Evolutionary conservation across 441 rosid species (phyloP).

Genomic region (Corymbia citriodora): DNA sequence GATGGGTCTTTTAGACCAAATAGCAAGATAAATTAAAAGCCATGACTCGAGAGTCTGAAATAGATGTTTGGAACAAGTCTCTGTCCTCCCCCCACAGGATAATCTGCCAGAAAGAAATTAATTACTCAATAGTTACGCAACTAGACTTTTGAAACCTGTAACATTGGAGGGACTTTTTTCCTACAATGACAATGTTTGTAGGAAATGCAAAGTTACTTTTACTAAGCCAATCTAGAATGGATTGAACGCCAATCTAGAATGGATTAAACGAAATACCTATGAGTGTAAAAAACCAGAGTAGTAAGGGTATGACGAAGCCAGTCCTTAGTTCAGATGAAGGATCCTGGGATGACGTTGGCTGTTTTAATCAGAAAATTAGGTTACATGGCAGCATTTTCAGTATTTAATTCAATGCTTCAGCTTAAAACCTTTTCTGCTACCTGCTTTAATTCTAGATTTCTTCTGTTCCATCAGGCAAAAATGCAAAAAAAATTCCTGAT

Average conservation of each 20-base stretch:
- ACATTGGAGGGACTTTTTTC: neutral
- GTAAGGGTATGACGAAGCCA: neutral
- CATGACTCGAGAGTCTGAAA: neutral
- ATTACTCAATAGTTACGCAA: neutral
- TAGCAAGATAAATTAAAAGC: neutral
- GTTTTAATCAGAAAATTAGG: neutral
- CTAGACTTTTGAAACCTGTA: neutral
- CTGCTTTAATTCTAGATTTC: neutral
- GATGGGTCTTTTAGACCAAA: neutral
- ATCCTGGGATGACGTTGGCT: neutral
- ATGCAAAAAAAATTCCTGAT: neutral
- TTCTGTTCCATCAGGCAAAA: neutral
- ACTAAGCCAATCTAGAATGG: neutral
- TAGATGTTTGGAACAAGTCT: neutral
- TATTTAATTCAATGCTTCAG: neutral
- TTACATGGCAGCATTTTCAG: neutral
- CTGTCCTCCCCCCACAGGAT: neutral
- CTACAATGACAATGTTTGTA: neutral
- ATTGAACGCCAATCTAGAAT: neutral
- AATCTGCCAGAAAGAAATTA: neutral
- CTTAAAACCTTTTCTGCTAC: neutral
- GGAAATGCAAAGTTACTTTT: neutral
- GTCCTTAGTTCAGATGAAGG: neutral
- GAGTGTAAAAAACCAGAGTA: neutral
- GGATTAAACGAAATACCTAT: neutral